phyloP scores from a whole-genome alignment of 75 land plant genomes.

The Selaginella tamariscina region DNA sequence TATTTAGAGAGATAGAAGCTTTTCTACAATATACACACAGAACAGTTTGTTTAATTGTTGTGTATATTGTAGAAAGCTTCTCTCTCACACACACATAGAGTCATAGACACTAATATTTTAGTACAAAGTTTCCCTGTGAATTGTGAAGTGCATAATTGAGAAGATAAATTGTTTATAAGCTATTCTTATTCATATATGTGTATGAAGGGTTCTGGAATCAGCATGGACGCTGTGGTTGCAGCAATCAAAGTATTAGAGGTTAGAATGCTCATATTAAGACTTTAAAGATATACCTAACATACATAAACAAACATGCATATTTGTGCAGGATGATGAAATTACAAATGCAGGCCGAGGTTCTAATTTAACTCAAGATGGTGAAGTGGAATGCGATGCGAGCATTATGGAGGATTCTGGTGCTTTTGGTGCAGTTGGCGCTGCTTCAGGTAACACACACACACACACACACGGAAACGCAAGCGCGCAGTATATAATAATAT shows the following conservation, averaged over 20 bases:
- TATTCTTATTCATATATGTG: background rate
- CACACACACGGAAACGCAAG: too few species aligned
- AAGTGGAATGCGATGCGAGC: slow-evolving; percentile 98
- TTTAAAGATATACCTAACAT: background rate
- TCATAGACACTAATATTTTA: too few species aligned
- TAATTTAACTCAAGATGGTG: slow-evolving; percentile 83
- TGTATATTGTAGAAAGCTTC: too few species aligned
- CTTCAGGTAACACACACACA: slow-evolving; percentile 59
- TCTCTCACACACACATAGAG: too few species aligned
- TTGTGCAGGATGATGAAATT: slow-evolving; percentile 65
- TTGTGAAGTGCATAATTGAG: too few species aligned
- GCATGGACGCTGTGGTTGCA: slow-evolving; percentile 75
- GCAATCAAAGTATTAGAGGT: slow-evolving; percentile 94
- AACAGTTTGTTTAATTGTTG: too few species aligned
- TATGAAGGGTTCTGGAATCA: slow-evolving; percentile 32
- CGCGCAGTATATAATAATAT: too few species aligned
- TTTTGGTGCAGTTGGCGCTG: slow-evolving; percentile 98
- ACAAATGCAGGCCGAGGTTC: slow-evolving; percentile 98
- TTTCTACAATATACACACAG: too few species aligned
- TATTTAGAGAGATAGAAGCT: too few species aligned
- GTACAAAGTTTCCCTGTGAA: too few species aligned
- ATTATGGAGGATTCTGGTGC: slow-evolving; percentile 90
- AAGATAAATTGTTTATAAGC: too few species aligned
- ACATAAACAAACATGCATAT: background rate
- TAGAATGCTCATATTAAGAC: background rate